Evolutionary conservation across 1,284 basidiomycete genomes (phyloP).

Genomic region (Moesziomyces sp.): DNA sequence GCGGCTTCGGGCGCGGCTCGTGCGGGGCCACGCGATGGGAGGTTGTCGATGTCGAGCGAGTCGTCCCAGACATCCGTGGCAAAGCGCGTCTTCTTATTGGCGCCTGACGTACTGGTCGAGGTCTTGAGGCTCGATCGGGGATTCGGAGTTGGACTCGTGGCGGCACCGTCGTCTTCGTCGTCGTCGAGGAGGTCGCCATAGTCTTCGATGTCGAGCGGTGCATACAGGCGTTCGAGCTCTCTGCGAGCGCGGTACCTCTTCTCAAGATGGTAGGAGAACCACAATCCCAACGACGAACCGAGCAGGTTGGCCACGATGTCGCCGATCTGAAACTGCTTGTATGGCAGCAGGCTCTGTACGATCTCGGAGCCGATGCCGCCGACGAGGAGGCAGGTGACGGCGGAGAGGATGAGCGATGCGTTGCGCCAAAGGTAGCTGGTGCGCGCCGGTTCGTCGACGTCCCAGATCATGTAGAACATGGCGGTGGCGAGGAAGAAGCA

Average conservation of each 20-base stretch:
- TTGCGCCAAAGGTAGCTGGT: conserved; percentile 86
- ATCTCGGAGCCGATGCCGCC: conserved; percentile 87
- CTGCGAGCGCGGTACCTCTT: conserved; percentile 41
- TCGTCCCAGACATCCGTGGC: conserved; percentile 30
- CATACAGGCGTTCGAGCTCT: conserved; percentile 58
- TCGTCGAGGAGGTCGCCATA: conserved; percentile 44
- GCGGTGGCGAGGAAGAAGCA: conserved; percentile 81
- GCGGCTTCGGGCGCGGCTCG: background rate
- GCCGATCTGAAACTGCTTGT: conserved; percentile 81
- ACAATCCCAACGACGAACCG: conserved; percentile 79
- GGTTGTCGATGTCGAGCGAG: conserved; percentile 20
- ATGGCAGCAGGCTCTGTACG: conserved; percentile 83
- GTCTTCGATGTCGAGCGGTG: conserved; percentile 53
- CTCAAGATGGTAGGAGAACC: conserved; percentile 63
- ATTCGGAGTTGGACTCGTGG: background rate
- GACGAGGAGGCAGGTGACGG: conserved; percentile 68
- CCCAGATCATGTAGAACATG: conserved; percentile 86
- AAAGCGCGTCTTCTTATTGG: conserved; percentile 32
- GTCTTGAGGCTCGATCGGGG: conserved; percentile 18
- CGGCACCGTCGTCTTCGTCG: conserved; percentile 23
- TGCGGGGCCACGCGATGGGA: background rate
- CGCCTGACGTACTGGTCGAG: background rate
- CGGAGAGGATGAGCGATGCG: conserved; percentile 77
- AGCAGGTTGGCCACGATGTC: conserved; percentile 84
- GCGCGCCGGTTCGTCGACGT: conserved; percentile 77